phyloP scores from a whole-genome alignment of 2,329 filamentous ascomycete genomes.

The Nemania sp. region DNA sequence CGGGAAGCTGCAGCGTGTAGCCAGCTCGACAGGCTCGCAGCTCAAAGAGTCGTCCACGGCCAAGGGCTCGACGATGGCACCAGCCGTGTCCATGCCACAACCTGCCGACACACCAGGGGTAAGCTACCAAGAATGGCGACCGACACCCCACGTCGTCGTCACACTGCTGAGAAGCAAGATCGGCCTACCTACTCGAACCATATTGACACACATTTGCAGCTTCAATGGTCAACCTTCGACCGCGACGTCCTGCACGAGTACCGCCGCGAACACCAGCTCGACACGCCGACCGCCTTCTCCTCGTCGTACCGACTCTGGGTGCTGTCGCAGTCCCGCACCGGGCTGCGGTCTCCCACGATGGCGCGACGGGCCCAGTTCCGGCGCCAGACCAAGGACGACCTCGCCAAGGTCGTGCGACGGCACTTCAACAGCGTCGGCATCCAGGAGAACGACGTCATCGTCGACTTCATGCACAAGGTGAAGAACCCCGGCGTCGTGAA shows the following conservation, averaged over 20 bases:
- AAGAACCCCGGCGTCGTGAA: slow-evolving; percentile 55
- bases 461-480: slow-evolving; percentile 76
- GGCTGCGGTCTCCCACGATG: slow-evolving; percentile 76
- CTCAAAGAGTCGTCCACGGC: slow-evolving; percentile 47
- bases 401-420: slow-evolving; percentile 73
- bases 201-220: no score
- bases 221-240: slow-evolving; percentile 71
- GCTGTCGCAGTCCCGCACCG: slow-evolving; percentile 65
- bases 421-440: slow-evolving; percentile 82
- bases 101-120: slow-evolving; percentile 34
- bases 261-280: slow-evolving; percentile 72
- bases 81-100: slow-evolving; percentile 29
- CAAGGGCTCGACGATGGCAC: slow-evolving; percentile 37
- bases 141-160: no score
- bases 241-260: slow-evolving; percentile 72
- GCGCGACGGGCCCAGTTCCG: slow-evolving; percentile 64
- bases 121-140: no score
- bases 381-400: slow-evolving; percentile 70
- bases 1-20: slow-evolving; percentile 59
- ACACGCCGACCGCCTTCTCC: slow-evolving; percentile 70
- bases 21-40: slow-evolving; percentile 55
- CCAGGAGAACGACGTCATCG: slow-evolving; percentile 80
- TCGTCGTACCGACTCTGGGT: slow-evolving; percentile 65
- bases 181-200: no score
- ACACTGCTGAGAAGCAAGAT: no score